phyloP scores from a whole-genome alignment of 352 stramenopile species.

The Globisporangium viniferum region DNA sequence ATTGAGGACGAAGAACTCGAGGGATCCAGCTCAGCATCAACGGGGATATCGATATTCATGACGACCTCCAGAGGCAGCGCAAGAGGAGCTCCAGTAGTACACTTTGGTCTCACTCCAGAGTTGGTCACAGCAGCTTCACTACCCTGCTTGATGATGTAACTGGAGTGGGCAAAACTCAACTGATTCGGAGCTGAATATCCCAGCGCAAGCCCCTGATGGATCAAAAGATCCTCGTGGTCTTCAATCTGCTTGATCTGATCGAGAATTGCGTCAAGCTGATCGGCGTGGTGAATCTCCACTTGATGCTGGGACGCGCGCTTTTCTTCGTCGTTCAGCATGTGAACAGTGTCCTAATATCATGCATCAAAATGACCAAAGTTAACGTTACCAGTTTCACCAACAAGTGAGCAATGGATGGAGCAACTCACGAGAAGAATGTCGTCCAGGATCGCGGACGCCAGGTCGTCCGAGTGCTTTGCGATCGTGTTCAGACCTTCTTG shows the following conservation, averaged over 20 bases:
- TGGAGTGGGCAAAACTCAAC: constrained; percentile 1
- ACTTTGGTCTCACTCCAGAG: background rate
- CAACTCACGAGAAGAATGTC: constrained; percentile 53
- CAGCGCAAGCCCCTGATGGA: constrained; percentile 33
- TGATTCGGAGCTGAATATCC: constrained; percentile 19
- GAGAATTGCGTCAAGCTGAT: constrained; percentile 51
- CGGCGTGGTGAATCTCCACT: constrained; percentile 23
- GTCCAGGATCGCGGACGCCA: constrained; percentile 56
- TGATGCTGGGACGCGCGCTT: constrained; percentile 24
- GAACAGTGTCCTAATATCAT: constrained; percentile 42
- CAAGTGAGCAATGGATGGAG: background rate
- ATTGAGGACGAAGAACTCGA: background rate
- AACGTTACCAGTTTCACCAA: background rate
- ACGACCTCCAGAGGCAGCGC: constrained; percentile 42
- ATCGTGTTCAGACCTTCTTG: constrained; percentile 36
- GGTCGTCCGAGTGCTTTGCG: constrained; percentile 43
- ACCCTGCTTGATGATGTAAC: background rate
- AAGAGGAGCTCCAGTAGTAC: background rate
- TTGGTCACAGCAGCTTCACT: background rate
- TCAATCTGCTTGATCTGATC: constrained; percentile 47
- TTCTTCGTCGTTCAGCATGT: constrained; percentile 59
- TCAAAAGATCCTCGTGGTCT: constrained; percentile 32
- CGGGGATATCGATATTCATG: constrained; percentile 37
- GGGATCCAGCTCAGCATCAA: background rate
- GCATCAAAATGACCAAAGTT: background rate